Conservation (phyloP, 108 stramenopile species). For the Pseudonitzschia delicatissima region DNA sequence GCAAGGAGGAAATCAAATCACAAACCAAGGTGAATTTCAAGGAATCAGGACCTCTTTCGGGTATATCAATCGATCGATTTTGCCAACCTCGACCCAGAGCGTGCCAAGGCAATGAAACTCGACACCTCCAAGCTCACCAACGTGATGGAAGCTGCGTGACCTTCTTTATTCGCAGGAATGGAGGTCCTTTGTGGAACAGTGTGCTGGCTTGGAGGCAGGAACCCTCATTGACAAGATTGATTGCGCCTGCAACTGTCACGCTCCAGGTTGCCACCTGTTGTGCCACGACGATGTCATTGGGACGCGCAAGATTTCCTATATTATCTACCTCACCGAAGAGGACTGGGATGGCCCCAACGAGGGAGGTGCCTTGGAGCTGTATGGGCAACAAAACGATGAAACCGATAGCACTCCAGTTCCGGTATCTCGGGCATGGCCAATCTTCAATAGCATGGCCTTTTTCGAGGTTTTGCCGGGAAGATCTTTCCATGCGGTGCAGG, state of each 20-base stretch:
- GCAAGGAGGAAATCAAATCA: slow-evolving; percentile 79
- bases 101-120: slow-evolving; percentile 14
- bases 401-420: slow-evolving; percentile 52
- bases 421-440: slow-evolving; percentile 22
- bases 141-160: slow-evolving; percentile 72
- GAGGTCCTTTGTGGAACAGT: slow-evolving; percentile 72
- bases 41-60: slow-evolving; percentile 94
- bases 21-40: slow-evolving; percentile 94
- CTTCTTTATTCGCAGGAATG: slow-evolving; percentile 86
- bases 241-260: slow-evolving; percentile 94
- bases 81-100: slow-evolving; percentile 57
- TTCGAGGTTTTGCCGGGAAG: slow-evolving; percentile 88
- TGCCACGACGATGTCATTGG: slow-evolving; percentile 99
- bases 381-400: slow-evolving; percentile 35
- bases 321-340: slow-evolving; percentile 90
- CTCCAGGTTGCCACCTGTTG: slow-evolving; percentile 91
- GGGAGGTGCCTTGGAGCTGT: slow-evolving; percentile 92
- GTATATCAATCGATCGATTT: slow-evolving; percentile 89
- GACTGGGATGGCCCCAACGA: slow-evolving; percentile 75
- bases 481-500: slow-evolving; percentile 95
- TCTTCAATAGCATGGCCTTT: slow-evolving; percentile 89
- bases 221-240: slow-evolving; percentile 84
- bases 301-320: slow-evolving; percentile 87
- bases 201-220: slow-evolving; percentile 63
- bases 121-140: slow-evolving; percentile 46